Evolutionary conservation across 2,329 filamentous ascomycete genomes (phyloP).

Genomic region (Leptographium procerum): DNA sequence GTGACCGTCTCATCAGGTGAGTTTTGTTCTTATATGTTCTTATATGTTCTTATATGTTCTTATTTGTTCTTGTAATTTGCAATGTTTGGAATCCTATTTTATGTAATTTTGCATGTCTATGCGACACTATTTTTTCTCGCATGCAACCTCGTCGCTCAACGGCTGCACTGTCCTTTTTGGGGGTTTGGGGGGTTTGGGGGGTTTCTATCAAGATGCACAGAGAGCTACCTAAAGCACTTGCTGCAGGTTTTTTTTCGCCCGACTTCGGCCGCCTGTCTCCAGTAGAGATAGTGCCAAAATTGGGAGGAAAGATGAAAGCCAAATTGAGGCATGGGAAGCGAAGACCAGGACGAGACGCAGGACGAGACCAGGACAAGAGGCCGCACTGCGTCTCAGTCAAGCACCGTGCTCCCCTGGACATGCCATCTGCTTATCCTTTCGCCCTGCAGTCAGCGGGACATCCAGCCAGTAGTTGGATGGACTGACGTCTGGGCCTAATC

Average conservation of each 20-base stretch:
- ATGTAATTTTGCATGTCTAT: not conserved
- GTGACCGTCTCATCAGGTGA: conserved; percentile 11
- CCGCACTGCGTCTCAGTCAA: not conserved
- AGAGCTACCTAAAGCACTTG: not conserved
- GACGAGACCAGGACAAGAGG: no score
- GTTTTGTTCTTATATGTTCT: not conserved
- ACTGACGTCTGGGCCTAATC: not conserved
- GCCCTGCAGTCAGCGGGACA: not conserved
- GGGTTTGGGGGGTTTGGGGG: not conserved
- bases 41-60: no score
- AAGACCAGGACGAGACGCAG: not conserved
- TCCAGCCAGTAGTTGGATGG: not conserved
- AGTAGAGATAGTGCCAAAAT: not conserved
- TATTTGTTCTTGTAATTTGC: not conserved
- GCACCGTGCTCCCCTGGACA: not conserved
- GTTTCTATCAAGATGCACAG: not conserved
- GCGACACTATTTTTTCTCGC: not conserved
- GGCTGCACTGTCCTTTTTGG: not conserved
- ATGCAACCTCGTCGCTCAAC: not conserved
- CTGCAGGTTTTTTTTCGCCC: not conserved
- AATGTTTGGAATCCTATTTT: not conserved
- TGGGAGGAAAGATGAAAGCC: not conserved
- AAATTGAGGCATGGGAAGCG: not conserved
- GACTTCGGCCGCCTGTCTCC: not conserved
- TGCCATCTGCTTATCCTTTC: not conserved